These are phyloP conservation scores for Fusarium miscanthi DNA, from an alignment of 2,329 filamentous ascomycete species.

Conservation along the genomic window DNA sequence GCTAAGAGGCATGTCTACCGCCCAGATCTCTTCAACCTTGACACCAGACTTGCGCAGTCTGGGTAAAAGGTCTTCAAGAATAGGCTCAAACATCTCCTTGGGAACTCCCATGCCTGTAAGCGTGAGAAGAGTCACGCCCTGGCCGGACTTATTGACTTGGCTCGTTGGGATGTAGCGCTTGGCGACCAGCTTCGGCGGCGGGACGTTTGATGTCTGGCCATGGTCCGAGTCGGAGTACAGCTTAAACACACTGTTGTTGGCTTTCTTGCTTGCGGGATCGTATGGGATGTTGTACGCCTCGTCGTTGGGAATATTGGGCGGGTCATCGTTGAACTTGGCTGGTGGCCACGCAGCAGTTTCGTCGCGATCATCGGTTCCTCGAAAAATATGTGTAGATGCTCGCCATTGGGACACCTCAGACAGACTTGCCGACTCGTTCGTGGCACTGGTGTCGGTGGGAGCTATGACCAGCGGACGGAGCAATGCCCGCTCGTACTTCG, in stretches of 20 bases:
- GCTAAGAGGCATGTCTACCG: neutral
- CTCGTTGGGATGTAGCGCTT: neutral
- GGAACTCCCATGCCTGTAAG: neutral
- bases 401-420: neutral
- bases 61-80: neutral
- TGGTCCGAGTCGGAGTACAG: fast-evolving
- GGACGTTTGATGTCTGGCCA: fast-evolving
- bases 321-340: neutral
- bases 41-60: neutral
- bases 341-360: neutral
- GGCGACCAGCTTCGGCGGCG: fast-evolving
- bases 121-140: neutral
- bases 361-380: neutral
- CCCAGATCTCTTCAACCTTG: neutral
- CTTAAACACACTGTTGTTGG: fast-evolving
- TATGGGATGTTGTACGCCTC: neutral
- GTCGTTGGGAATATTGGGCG: neutral
- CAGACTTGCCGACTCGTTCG: neutral
- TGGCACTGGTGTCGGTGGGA: neutral
- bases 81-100: neutral
- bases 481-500: neutral
- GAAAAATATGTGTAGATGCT: neutral
- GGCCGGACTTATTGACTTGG: neutral
- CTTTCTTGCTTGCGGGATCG: neutral
- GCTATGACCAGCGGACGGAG: neutral